phyloP scores from a whole-genome alignment of 2,329 filamentous ascomycete genomes.

The Fusarium palustre region DNA sequence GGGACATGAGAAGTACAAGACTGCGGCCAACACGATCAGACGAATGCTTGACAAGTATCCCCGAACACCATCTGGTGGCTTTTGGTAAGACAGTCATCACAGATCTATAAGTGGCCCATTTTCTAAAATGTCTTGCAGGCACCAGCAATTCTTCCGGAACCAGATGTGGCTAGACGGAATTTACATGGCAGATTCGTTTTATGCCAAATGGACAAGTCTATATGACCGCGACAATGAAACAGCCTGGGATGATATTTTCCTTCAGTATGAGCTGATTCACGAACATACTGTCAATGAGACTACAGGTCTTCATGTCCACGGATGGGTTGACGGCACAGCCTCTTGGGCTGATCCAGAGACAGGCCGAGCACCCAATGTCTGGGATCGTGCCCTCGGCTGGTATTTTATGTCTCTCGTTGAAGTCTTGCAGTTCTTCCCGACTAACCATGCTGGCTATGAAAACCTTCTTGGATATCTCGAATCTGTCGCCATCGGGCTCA shows the following conservation, averaged over 20 bases:
- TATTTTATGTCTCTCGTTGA: conserved; percentile 63
- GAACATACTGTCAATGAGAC: conserved; percentile 53
- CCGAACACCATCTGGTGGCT: conserved; percentile 61
- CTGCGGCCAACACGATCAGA: conserved; percentile 59
- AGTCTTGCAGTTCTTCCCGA: conserved; percentile 57
- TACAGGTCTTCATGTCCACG: conserved; percentile 61
- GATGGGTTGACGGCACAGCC: conserved; percentile 61
- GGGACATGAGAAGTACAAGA: conserved; percentile 59
- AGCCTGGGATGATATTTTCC: conserved; percentile 57
- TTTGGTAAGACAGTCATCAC: conserved; percentile 53
- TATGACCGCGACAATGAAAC: conserved; percentile 52
- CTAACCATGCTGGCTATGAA: conserved; percentile 48
- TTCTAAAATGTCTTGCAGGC: neutral
- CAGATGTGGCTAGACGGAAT: conserved; percentile 70
- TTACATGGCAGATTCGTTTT: conserved; percentile 60
- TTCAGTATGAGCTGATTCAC: conserved; percentile 59
- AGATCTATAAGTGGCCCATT: fast-evolving
- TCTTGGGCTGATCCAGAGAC: conserved; percentile 61
- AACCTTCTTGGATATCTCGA: conserved; percentile 53
- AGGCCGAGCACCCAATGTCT: conserved; percentile 62
- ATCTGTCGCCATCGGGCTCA: conserved; percentile 55
- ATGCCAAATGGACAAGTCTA: conserved; percentile 53
- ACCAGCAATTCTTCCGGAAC: conserved; percentile 56
- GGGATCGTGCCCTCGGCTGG: conserved; percentile 64
- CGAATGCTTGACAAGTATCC: conserved; percentile 60